Conservation (phyloP, 2,329 filamentous ascomycete species). For the Aureobasidium pullulans region DNA sequence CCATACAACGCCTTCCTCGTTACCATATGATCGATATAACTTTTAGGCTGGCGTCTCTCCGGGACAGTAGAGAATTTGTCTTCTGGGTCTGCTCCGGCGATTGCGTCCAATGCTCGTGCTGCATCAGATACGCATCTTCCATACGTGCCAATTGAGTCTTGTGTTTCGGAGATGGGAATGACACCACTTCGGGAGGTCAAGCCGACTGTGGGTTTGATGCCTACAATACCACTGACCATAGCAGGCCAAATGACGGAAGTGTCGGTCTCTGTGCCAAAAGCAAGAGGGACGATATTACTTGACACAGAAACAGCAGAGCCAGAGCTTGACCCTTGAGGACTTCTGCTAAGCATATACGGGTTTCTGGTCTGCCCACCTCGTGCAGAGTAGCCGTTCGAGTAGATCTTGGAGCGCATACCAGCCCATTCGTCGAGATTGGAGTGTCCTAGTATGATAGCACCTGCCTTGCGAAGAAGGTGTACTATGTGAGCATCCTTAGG, state of each 20-base stretch:
- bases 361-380: conserved; percentile 17
- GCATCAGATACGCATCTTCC: conserved; percentile 16
- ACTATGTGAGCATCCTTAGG: conserved; percentile 15
- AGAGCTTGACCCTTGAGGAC: conserved; percentile 15
- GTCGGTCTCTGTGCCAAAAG: conserved; percentile 18
- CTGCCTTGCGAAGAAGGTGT: conserved; percentile 15
- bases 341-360: conserved; percentile 13
- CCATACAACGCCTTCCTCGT: conserved; percentile 44
- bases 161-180: conserved; percentile 16
- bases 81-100: conserved; percentile 14
- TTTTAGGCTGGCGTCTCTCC: conserved; percentile 19
- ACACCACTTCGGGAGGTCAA: conserved; percentile 16
- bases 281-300: conserved; percentile 13
- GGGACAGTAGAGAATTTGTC: conserved; percentile 9
- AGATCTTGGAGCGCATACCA: conserved; percentile 12
- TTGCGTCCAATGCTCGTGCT: conserved; percentile 13
- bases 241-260: conserved; percentile 20
- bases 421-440: conserved; percentile 18
- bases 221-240: conserved; percentile 15
- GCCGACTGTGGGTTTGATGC: conserved; percentile 18
- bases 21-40: conserved; percentile 46
- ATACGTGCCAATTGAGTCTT: conserved; percentile 17
- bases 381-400: conserved; percentile 16
- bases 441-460: conserved; percentile 17
- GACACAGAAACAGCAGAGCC: conserved; percentile 16